Percentiles rank a stretch among this genome's conserved stretches.
Evolutionary conservation across 495 filamentous ascomycete species (phyloP).

Genomic region (Penicillium arizonense): DNA sequence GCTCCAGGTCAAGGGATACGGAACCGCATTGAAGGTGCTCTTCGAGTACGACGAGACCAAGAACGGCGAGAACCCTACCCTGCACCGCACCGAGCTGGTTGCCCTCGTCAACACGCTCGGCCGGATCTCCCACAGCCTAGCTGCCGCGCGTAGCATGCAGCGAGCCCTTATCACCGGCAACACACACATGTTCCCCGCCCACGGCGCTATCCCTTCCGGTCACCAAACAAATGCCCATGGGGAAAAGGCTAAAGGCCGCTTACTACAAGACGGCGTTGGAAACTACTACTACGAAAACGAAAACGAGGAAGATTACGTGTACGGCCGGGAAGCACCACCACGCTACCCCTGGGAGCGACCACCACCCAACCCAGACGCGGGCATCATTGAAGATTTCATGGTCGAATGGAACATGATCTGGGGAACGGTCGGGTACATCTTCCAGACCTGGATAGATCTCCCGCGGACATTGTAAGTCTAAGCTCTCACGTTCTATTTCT

Average conservation of each 20-base stretch:
- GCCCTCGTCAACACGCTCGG: conserved; percentile 92
- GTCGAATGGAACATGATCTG: conserved; percentile 63
- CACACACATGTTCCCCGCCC: conserved; percentile 34
- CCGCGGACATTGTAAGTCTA: conserved; percentile 69
- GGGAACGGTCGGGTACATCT: conserved; percentile 59
- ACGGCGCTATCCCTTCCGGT: conserved; percentile 20
- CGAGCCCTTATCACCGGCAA: conserved; percentile 48
- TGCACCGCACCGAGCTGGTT: conserved; percentile 89
- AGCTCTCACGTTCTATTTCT: not conserved
- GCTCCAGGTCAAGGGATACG: conserved; percentile 93
- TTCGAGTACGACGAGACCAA: conserved; percentile 91
- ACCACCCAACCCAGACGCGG: conserved; percentile 30
- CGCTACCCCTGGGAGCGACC: conserved; percentile 40
- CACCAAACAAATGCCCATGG: conserved; percentile 14
- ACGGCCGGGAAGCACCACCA: conserved; percentile 26
- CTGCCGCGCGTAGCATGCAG: conserved; percentile 72
- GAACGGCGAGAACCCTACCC: conserved; percentile 66
- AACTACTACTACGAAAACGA: conserved; percentile 46
- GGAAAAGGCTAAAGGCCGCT: conserved; percentile 16
- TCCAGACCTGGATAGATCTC: conserved; percentile 66
- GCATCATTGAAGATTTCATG: conserved; percentile 56
- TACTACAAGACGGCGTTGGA: conserved; percentile 35
- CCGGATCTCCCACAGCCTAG: conserved; percentile 74
- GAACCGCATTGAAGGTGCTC: conserved; percentile 89
- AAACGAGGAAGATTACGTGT: conserved; percentile 35